Conservation (phyloP, 805 yeast genomes). For the Metschnikowia picachoensis region DNA sequence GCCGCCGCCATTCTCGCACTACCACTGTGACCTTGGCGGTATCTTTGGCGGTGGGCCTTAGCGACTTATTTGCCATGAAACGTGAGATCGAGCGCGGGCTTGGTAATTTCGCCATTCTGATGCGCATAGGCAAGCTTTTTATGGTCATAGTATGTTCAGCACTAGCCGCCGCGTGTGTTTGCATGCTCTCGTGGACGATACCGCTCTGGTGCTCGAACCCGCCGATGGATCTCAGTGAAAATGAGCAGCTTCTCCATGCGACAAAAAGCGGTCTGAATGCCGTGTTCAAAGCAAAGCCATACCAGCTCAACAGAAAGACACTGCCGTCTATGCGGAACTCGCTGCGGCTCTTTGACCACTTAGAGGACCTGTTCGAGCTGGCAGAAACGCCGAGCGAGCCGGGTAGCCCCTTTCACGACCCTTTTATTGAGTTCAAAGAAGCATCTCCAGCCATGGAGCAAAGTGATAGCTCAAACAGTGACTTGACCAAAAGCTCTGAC, state of each 20-base stretch:
- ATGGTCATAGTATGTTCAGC: conserved; percentile 39
- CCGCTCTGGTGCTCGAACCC: conserved; percentile 55
- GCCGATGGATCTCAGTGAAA: conserved; percentile 22
- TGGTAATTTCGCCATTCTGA: conserved; percentile 44
- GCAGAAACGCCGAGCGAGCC: conserved; percentile 13
- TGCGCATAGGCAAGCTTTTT: conserved; percentile 42
- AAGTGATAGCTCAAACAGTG: no score
- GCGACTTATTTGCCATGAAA: conserved; percentile 16
- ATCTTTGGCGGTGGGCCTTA: conserved; percentile 29
- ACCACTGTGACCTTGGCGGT: conserved; percentile 29
- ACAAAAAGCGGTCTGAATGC: background rate
- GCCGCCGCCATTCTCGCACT: conserved; percentile 34
- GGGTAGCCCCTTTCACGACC: background rate
- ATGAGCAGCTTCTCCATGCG: background rate
- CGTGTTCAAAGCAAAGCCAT: conserved; percentile 4
- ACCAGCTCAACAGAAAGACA: conserved; percentile 1
- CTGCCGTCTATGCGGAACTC: background rate
- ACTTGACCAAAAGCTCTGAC: background rate
- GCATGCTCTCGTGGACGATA: conserved; percentile 33
- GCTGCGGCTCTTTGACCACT: conserved; percentile 14
- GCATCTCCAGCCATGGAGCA: background rate
- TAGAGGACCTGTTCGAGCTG: conserved; percentile 12
- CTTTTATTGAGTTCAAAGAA: background rate
- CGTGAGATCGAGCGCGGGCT: conserved; percentile 24
- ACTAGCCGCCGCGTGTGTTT: conserved; percentile 20